A percentile compares a stretch with the other conserved stretches of the same genome.
These are phyloP conservation scores for Periconia sp. DNA, from an alignment of 2,329 filamentous ascomycete species.

Conservation along the genomic window DNA sequence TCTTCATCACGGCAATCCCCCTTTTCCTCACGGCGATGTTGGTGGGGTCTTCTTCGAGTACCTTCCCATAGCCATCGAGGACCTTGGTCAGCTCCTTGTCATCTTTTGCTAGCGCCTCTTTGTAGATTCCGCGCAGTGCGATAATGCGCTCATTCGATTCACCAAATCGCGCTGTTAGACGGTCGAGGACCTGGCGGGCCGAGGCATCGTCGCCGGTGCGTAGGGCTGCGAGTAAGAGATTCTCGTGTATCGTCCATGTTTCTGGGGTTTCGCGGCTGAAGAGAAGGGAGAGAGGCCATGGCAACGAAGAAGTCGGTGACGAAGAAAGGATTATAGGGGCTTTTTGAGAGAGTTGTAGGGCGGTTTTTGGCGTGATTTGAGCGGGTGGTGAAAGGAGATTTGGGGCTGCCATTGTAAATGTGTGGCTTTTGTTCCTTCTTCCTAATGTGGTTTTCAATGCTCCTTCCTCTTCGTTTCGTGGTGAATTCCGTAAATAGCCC, in stretches of 20 bases:
- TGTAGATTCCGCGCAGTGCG: constrained; percentile 78
- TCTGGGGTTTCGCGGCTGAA: constrained; percentile 69
- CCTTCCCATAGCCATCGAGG: constrained; percentile 74
- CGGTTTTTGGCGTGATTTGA: constrained; percentile 39
- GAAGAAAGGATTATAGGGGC: constrained; percentile 43
- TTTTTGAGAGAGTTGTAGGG: constrained; percentile 52
- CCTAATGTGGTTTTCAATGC: background rate
- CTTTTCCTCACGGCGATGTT: constrained; percentile 88
- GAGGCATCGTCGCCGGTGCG: constrained; percentile 80
- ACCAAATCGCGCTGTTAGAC: constrained; percentile 79
- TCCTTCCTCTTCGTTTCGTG: background rate
- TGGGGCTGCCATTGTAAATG: constrained; percentile 28
- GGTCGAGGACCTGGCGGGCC: constrained; percentile 73
- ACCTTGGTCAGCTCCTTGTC: constrained; percentile 67
- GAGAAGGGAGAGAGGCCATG: constrained; percentile 56
- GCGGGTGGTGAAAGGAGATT: constrained; percentile 47
- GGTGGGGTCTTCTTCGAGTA: constrained; percentile 71
- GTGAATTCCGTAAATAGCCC: no score
- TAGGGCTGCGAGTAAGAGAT: constrained; percentile 80
- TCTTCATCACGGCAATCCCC: constrained; percentile 75
- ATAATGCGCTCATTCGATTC: constrained; percentile 81
- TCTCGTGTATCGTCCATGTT: constrained; percentile 83
- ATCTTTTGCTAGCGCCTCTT: constrained; percentile 76
- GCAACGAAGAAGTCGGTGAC: constrained; percentile 45
- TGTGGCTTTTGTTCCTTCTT: background rate